Evolutionary conservation across 2,329 filamentous ascomycete species (phyloP), one percentile per base, ranked within the genome.

Genomic region (Aspergillus unguis): DNA sequence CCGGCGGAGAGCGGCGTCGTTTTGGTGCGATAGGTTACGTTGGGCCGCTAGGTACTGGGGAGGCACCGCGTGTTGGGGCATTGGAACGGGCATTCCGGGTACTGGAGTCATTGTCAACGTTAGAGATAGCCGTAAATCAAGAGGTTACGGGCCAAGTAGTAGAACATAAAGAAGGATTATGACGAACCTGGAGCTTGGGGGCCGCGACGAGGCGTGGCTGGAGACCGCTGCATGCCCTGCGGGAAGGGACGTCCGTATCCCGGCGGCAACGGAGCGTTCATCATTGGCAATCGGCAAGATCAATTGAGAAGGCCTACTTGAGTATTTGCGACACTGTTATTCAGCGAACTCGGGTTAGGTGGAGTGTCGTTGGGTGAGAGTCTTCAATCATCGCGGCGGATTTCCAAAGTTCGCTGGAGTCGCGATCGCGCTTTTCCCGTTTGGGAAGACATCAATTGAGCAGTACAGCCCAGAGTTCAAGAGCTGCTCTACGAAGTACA

Each of bases 1-100:
- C 62, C 90, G 85, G 56, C 91, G 85, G 71, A 92, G 90, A 42
- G 87, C 85, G 58, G 68, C 65, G 41, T 74, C 71, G 31, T 69
- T 71, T 27, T 69, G 67, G 41, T 70, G 69, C 33, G 67, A 56
- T 56, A 70, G 69, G 50, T 64, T 62, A 53, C 71, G 71, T 58
- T 70, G 69, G 25, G 65, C 59, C 27, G 70, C 56, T 57, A 73
- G 64, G 53, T 71, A 70, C 49, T 73, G 72, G 26, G 68, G 64
- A 41, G 71, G 64, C 25, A 70, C 64, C 23, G 70, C 64, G 52
- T 74, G 71, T 52, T 71, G 70, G 36, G 66, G 59, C 58, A 71
- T 64, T 8, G 65, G 62, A 31, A 71, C 66, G 11, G 69, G 64
- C 65, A 74, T 71, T 52, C 61, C 41, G 54, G 58, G 44, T 62